Base-by-base conservation (phyloP, 805 yeast species). In the Candida tammaniensis region DNA sequence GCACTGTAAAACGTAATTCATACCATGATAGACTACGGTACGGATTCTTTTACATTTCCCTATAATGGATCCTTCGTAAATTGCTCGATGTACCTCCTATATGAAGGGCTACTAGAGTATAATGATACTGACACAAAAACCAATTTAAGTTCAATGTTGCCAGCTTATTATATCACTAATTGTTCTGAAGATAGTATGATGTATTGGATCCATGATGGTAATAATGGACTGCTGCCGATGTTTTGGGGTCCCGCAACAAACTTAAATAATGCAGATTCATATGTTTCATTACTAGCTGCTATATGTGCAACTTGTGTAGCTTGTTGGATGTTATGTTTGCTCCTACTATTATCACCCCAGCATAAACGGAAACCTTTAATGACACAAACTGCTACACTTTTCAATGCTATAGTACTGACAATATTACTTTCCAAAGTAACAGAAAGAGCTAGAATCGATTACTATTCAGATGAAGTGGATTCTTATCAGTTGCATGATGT, bases 321-420 rank as follows among this genome's bases (percentile, higher is more conserved):
- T 11, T 65, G 80, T 17, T 86, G 94, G 94, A 76, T 84, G 77
- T 61, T 86, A 17, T 58, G 81, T 32, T 40, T 82, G 12, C 56
- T 83, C 21, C 61, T 82, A 27, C 49, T 74, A 14, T 52, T 85
- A 20, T 70, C 77, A 14, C 75, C 72, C 4, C 48, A 49, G 14
- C 61, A 61, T 24, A 75, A 75, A 44, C 61, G 74, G 17, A 74
- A 82, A 36, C 87, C 89, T 4, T 51, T 64, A 25, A 54, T 78
- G 27, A 70, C 85, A 23, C 74, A 73, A 24, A 19, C 79, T 7
- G 76, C 84, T 4, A 76, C 82, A n/a, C 44, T 79, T 14, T 61
- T 77, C 35, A 72, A 70, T 37, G 76, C 86, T 10, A 57, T 74
- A 1, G 64, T 73, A 7, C 64, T 74, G 33, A 78, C 86, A 1